Base-by-base conservation (phyloP, 164 flowering plant species). In the Stephania yunnanensis region DNA sequence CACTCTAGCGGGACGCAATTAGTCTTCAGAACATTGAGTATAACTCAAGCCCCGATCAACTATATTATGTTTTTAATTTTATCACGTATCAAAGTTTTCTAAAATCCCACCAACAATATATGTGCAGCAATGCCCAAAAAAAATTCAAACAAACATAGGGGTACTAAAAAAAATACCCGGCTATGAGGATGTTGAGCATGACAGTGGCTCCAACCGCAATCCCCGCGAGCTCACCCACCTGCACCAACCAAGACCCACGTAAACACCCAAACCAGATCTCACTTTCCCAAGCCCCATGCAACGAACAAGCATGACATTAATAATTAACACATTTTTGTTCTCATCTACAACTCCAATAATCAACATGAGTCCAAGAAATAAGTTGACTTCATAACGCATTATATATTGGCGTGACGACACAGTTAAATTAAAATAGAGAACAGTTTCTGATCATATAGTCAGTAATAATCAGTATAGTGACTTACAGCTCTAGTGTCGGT, bases 171-270 rank as follows among this genome's bases (percentile, higher is more conserved):
- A 17, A 17, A 58, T 85, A 87, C 90, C 89, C 89, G 0, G 87
- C 86, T 67, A 87, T 55, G 20, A 85, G 68, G 31, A 76, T 81
- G 42, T 86, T 80, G 19, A 87, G 20, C 81, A 76, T 10, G 19
- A 84, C 7, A 2, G 85, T 74, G 6, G 71, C 83, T 36, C 89
- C 88, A 15, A 88, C 75, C 22, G 87, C 87, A 46, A 85, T 81
- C 66, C 91, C 91, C 22, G 84, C 22, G 10, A 84, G 65, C 71
- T 74, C 82, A 58, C 77, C 83, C 64, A 68, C 77, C 88, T 87
- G 46, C 20, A 25, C 45, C 10, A n/a, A 61, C 66, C 66, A 1
- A 61, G 66, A 5, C 66, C 20, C 66, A n/a, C 22, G 66, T 61
- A 22, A 61, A 61, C 53, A 6, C 15, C 11, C 53, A 48, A 8